These are phyloP conservation scores for Lentithecium fluviatile DNA, from an alignment of 495 filamentous ascomycete genomes.

Conservation along the genomic window DNA sequence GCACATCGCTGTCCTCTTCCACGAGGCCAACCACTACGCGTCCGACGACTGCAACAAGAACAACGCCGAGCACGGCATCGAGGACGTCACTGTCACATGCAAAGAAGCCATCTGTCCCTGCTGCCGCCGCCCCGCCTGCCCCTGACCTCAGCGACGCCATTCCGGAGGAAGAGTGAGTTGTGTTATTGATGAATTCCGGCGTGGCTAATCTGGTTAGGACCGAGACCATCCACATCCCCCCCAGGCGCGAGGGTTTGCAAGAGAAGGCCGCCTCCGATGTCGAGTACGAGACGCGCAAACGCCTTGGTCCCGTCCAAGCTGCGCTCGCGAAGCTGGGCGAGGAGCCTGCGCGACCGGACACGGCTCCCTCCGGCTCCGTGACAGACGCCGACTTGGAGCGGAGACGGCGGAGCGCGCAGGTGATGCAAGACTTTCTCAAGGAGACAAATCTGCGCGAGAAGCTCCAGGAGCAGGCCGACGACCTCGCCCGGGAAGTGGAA, in stretches of 20 bases:
- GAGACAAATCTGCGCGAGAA: slow-evolving; percentile 29
- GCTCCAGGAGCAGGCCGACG: slow-evolving; percentile 26
- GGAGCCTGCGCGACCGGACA: slow-evolving; percentile 18
- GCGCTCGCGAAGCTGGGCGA: slow-evolving; percentile 14
- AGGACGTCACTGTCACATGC: slow-evolving; percentile 10
- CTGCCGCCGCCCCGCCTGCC: slow-evolving; percentile 6
- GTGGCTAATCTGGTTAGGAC: slow-evolving; percentile 15
- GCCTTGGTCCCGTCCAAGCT: slow-evolving; percentile 19
- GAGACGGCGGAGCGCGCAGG: slow-evolving; percentile 18
- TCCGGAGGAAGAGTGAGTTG: slow-evolving; percentile 28
- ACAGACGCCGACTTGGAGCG: slow-evolving; percentile 22
- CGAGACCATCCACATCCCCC: slow-evolving; percentile 9
- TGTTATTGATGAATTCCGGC: not conserved
- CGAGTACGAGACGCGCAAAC: slow-evolving; percentile 20
- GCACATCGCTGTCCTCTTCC: slow-evolving; percentile 22
- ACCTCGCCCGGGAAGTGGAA: slow-evolving; percentile 20
- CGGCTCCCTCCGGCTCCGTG: slow-evolving; percentile 25
- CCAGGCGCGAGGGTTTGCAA: slow-evolving; percentile 3
- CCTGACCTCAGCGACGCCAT: not conserved
- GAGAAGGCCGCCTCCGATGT: slow-evolving; percentile 31
- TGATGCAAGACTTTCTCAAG: slow-evolving; percentile 37
- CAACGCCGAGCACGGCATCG: slow-evolving; percentile 14
- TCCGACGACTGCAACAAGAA: slow-evolving; percentile 19
- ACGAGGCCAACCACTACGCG: slow-evolving; percentile 19
- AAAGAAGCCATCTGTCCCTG: slow-evolving; percentile 28